Evolutionary conservation across 768 basidiomycete genomes (phyloP).

Genomic region (Neoboletus subvelutipes): DNA sequence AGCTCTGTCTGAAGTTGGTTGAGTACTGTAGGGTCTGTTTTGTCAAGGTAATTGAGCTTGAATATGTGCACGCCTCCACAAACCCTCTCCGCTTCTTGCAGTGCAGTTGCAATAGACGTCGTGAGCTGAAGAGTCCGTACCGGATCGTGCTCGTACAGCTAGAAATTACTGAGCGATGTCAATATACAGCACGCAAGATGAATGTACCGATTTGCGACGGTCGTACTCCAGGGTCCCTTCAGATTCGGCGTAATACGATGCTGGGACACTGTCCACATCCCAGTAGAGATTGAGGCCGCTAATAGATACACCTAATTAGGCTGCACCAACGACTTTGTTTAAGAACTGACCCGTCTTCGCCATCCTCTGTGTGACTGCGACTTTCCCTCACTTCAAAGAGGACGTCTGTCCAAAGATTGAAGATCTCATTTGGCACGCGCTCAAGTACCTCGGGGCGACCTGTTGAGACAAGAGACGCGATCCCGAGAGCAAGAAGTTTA

Average conservation of each 20-base stretch:
- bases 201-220: conserved; percentile 68
- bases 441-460: conserved; percentile 70
- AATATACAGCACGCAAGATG: not conserved
- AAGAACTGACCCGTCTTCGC: conserved; percentile 36
- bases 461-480: conserved; percentile 74
- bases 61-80: conserved; percentile 62
- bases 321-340: not conserved
- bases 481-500: conserved; percentile 82
- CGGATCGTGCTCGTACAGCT: conserved; percentile 73
- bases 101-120: conserved; percentile 51
- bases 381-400: conserved; percentile 85
- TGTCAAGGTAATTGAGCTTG: conserved; percentile 56
- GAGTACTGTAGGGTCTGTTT: conserved; percentile 72
- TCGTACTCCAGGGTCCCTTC: conserved; percentile 73
- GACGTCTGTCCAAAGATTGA: conserved; percentile 87
- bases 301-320: not conserved
- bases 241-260: conserved; percentile 57
- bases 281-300: conserved; percentile 59
- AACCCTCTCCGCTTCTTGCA: conserved; percentile 62
- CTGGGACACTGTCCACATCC: conserved; percentile 63
- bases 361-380: conserved; percentile 36
- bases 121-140: conserved; percentile 68
- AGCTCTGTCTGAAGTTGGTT: conserved; percentile 65
- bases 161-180: conserved; percentile 12
- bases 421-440: conserved; percentile 71